phyloP scores from a whole-genome alignment of 2,329 filamentous ascomycete species.

The Dryadomyces quercivorus region DNA sequence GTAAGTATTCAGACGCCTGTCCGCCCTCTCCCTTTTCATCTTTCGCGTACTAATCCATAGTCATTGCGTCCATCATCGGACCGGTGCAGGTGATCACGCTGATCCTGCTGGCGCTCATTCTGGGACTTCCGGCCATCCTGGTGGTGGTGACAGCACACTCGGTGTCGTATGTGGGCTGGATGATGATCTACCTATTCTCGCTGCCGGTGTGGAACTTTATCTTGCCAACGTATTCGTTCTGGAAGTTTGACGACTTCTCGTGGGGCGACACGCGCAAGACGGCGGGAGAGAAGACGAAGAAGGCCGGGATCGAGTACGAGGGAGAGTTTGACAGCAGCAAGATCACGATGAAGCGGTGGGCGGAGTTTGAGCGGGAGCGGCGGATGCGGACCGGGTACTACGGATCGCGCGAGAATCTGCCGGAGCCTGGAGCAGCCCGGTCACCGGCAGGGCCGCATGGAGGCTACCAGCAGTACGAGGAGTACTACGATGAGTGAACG shows the following conservation, averaged over 20 bases:
- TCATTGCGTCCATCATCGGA: slow-evolving; percentile 73
- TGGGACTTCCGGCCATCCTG: slow-evolving; percentile 83
- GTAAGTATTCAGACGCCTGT: slow-evolving; percentile 39
- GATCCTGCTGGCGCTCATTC: slow-evolving; percentile 75
- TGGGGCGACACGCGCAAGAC: slow-evolving; percentile 98
- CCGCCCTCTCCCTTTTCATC: background rate
- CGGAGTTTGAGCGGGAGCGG: slow-evolving; percentile 73
- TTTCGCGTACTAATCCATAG: slow-evolving; percentile 25
- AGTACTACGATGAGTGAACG: slow-evolving; percentile 37
- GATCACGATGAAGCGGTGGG: slow-evolving; percentile 99
- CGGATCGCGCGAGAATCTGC: slow-evolving; percentile 39
- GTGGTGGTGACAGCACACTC: slow-evolving; percentile 91
- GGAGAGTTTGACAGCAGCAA: slow-evolving; percentile 97
- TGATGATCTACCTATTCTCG: slow-evolving; percentile 88
- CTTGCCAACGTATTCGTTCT: slow-evolving; percentile 86
- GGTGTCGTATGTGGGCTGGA: slow-evolving; percentile 87
- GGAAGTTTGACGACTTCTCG: slow-evolving; percentile 99
- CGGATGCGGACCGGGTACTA: slow-evolving; percentile 38
- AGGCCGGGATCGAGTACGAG: slow-evolving; percentile 74
- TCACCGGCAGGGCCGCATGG: slow-evolving; percentile 17
- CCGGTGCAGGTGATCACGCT: slow-evolving; percentile 82
- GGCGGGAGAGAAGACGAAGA: slow-evolving; percentile 77
- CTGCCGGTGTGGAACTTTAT: slow-evolving; percentile 97
- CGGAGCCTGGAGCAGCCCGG: slow-evolving; percentile 9
- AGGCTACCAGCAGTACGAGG: slow-evolving; percentile 19